Evolutionary conservation across 2,329 filamentous ascomycete genomes (phyloP), one percentile per base, ranked within the genome.

Genomic region (Colletotrichum nymphaeae): DNA sequence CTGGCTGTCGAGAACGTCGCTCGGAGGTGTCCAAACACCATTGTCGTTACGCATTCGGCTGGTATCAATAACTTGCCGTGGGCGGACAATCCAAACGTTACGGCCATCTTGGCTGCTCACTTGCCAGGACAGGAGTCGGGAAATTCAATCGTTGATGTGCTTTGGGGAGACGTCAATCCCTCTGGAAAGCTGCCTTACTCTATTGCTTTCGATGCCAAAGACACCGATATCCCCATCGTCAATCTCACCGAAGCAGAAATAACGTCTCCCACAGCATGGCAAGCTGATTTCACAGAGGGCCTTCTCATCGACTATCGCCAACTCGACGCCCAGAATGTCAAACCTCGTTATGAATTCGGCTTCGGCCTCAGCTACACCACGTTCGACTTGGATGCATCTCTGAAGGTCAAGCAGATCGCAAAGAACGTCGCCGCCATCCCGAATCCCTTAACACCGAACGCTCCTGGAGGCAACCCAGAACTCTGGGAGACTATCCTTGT

Each of bases 91-190:
- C 89, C 90, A 3, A 94, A 94, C 78, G 88, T 96, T 74, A 93
- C 92, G 53, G 93, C 92, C 26, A 92, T 95, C 70, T 84, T 95
- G n/a, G 95, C 92, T 88, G 93, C 93, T 52, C 93, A 93, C 77
- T 85, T 95, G 49, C 93, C 93, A 0, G 93, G 93, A 22, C 91
- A 95, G 78, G 92, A 95, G 81, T 93, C 89, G 75, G 93, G 93
- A 5, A 94, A 94, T 78, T 89, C 92, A 3, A 89, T 95, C 55
- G 91, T 91, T 3, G 93, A 95, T 78, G 86, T 95, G 24, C 87
- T 95, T 3, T 95, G 94, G 80, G 93, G 93, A 49, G 77, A 80
- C 4, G 78, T 80, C 0, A 80, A 78, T 35, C 86, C 86, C 8
- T 84, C 81, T 1, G 86, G 86, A n/a, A 87, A 86, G 78, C 79